A percentile compares a stretch with the other conserved stretches of the same genome.
Conservation (phyloP, 208 protist species). For the Jaenimonas drosophilae region DNA sequence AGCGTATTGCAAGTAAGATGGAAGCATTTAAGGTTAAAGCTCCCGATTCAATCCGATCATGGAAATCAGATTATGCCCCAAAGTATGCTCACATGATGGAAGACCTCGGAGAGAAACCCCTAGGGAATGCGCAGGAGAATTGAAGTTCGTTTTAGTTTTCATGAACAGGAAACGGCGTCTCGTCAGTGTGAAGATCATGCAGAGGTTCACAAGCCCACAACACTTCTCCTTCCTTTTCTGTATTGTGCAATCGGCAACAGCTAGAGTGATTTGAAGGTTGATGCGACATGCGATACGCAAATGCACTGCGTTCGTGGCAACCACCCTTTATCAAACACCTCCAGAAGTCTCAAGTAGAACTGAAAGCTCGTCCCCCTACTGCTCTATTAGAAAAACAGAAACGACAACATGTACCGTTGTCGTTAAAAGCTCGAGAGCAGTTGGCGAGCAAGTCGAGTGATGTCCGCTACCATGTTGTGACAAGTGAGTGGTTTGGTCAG, state of each 20-base stretch:
- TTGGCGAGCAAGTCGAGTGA: slow-evolving; percentile 41
- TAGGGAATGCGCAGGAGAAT: no score
- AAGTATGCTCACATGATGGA: slow-evolving; percentile 83
- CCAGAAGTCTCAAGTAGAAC: slow-evolving; percentile 11
- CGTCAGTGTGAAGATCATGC: no score
- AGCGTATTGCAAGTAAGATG: slow-evolving; percentile 52
- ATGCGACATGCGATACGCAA: slow-evolving; percentile 10
- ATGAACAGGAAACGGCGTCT: no score
- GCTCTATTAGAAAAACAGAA: slow-evolving; percentile 17
- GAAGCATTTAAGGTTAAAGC: slow-evolving; percentile 62
- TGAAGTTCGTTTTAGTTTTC: no score
- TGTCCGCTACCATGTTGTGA: slow-evolving; percentile 80
- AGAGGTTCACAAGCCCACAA: no score
- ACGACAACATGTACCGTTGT: slow-evolving; percentile 51
- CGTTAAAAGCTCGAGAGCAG: slow-evolving; percentile 53
- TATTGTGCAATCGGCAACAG: neutral
- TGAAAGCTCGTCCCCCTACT: slow-evolving; percentile 4
- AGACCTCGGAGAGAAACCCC: slow-evolving; percentile 34
- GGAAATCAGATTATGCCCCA: slow-evolving; percentile 77
- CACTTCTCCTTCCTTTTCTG: slow-evolving; percentile 4
- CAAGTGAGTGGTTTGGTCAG: slow-evolving; percentile 81
- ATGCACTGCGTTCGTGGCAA: slow-evolving; percentile 14
- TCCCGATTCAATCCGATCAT: slow-evolving; percentile 58
- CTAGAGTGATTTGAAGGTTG: neutral
- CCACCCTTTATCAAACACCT: slow-evolving; percentile 35